Evolutionary conservation across 257 asterid genomes (phyloP).

Genomic region (Solanum chilense): DNA sequence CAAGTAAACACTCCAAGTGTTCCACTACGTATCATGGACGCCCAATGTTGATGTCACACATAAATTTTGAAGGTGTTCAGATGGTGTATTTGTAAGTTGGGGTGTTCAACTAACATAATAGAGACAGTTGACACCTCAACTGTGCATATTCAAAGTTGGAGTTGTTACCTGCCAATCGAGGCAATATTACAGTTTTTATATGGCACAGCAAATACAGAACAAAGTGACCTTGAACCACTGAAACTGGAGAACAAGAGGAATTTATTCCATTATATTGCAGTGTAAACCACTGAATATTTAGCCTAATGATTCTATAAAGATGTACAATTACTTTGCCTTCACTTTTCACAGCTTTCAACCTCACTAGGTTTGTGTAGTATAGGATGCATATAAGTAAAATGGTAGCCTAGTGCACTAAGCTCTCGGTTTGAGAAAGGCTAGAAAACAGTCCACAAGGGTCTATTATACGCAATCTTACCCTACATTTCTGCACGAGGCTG

Average conservation of each 20-base stretch:
- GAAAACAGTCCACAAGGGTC: not conserved
- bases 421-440: not conserved
- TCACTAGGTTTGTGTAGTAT: not conserved
- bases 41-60: not conserved
- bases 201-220: not conserved
- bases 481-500: not conserved
- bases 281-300: not conserved
- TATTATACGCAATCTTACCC: not conserved
- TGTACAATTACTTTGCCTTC: not conserved
- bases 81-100: not conserved
- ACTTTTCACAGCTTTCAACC: not conserved
- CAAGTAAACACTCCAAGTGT: not conserved
- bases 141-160: not conserved
- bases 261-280: not conserved
- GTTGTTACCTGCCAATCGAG: not conserved
- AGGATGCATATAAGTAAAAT: not conserved
- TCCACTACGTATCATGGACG: not conserved
- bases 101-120: not conserved
- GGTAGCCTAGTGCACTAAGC: not conserved
- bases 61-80: not conserved
- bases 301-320: not conserved
- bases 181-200: not conserved
- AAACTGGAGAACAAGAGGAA: not conserved
- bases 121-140: not conserved
- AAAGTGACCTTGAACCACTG: not conserved